Evolutionary conservation across 2,329 filamentous ascomycete genomes (phyloP).

Genomic region (Amauroascus verrucosus): DNA sequence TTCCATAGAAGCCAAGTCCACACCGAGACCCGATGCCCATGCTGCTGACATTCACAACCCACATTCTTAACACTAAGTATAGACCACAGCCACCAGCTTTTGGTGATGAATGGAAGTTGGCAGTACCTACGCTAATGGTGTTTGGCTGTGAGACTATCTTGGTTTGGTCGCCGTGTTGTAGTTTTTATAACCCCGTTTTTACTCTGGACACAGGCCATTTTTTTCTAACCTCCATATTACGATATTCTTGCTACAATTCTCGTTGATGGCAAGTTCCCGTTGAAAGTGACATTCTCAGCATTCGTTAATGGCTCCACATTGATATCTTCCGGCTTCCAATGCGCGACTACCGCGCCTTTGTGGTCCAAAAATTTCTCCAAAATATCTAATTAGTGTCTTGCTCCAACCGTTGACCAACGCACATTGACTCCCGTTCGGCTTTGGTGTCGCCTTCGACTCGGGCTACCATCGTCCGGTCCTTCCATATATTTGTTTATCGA

Average conservation of each 20-base stretch:
- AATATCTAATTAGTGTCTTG: too few species aligned
- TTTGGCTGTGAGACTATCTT: neutral
- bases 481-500: neutral
- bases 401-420: neutral
- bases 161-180: neutral
- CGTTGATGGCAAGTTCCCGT: neutral
- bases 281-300: neutral
- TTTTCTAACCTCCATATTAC: neutral
- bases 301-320: neutral
- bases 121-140: neutral
- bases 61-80: neutral
- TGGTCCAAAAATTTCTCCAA: neutral
- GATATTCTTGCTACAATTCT: neutral
- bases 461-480: neutral
- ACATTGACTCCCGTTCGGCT: neutral
- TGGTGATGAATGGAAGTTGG: neutral
- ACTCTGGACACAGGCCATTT: neutral
- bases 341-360: neutral
- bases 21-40: neutral
- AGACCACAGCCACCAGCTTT: neutral
- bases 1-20: neutral
- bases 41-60: neutral
- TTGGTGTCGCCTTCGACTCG: neutral
- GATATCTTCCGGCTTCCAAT: neutral
- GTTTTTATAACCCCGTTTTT: neutral